phyloP scores from a whole-genome alignment of 768 basidiomycete species.

The Phanerodontia chrysosporium region DNA sequence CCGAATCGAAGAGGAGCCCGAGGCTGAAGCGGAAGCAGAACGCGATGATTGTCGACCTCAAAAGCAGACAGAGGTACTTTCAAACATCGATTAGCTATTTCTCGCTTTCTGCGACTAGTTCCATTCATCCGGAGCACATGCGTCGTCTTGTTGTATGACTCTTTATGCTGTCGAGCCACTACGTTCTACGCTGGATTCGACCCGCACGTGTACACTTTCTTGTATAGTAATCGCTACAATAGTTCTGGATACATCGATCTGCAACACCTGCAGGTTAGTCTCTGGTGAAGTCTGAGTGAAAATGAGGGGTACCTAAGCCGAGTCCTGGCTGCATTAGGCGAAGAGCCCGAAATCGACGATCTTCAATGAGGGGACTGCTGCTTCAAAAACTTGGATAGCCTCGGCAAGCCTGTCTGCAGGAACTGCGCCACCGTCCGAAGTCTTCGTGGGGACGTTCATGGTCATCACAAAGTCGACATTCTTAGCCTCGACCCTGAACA shows the following conservation, averaged over 20 bases:
- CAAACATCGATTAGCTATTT: not conserved
- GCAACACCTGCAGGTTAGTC: not conserved
- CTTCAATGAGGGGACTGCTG: conserved; percentile 52
- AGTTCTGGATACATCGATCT: not conserved
- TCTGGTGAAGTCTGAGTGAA: too few species aligned
- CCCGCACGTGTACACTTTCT: not conserved
- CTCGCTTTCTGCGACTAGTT: not conserved
- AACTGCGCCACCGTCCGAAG: conserved; percentile 42
- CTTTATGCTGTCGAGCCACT: not conserved
- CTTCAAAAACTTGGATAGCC: conserved; percentile 46
- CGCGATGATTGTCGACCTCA: conserved; percentile 15
- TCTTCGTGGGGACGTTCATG: conserved; percentile 68
- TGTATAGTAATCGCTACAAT: not conserved
- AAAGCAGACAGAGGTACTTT: conserved; percentile 7
- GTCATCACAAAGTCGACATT: conserved; percentile 80
- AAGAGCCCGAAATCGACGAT: conserved; percentile 74
- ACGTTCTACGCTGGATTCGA: not conserved
- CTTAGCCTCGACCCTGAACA: conserved; percentile 73
- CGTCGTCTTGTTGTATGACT: not conserved
- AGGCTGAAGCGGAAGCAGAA: conserved; percentile 58
- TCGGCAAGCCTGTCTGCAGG: conserved; percentile 31
- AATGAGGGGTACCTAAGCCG: too few species aligned
- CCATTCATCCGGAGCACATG: not conserved
- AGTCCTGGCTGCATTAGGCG: conserved; percentile 32
- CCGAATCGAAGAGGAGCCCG: conserved; percentile 64